Conservation (phyloP, 164 flowering plant species). For the Kingdonia uniflora region DNA sequence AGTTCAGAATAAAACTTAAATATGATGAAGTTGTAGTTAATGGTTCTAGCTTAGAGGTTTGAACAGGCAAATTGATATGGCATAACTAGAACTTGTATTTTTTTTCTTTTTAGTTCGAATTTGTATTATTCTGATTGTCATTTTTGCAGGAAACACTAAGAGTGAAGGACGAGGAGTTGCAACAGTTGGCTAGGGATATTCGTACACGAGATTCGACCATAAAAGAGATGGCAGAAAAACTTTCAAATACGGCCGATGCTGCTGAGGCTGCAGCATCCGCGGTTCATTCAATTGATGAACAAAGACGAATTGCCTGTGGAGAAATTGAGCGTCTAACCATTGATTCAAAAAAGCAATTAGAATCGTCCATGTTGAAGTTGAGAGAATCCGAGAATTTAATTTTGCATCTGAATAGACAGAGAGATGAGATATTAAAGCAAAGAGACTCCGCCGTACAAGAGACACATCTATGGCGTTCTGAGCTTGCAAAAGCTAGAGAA, state of each 20-base stretch:
- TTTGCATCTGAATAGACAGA: conserved; percentile 43
- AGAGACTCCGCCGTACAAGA: conserved; percentile 77
- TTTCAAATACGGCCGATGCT: conserved; percentile 91
- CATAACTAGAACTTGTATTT: no score
- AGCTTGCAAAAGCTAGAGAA: conserved; percentile 95
- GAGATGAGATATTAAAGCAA: conserved; percentile 63
- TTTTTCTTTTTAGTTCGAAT: no score
- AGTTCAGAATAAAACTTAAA: no score
- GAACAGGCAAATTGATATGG: no score
- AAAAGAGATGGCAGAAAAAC: conserved; percentile 76
- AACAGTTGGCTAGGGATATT: conserved; percentile 72
- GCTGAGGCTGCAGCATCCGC: conserved; percentile 98
- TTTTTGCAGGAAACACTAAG: conserved; percentile 65
- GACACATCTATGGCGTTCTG: conserved; percentile 92
- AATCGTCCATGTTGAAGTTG: conserved; percentile 48
- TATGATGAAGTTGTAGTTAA: no score
- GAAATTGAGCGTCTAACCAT: conserved; percentile 62
- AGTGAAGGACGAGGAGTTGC: conserved; percentile 95
- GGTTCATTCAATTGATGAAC: conserved; percentile 89
- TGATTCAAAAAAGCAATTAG: conserved; percentile 50
- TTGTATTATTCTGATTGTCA: not conserved
- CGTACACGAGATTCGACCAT: conserved; percentile 92
- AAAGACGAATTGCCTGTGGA: conserved; percentile 63
- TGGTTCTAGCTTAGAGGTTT: no score
- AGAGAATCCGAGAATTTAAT: conserved; percentile 58